Conservation (phyloP, 768 basidiomycete genomes). For the Lactarius trivialis region DNA sequence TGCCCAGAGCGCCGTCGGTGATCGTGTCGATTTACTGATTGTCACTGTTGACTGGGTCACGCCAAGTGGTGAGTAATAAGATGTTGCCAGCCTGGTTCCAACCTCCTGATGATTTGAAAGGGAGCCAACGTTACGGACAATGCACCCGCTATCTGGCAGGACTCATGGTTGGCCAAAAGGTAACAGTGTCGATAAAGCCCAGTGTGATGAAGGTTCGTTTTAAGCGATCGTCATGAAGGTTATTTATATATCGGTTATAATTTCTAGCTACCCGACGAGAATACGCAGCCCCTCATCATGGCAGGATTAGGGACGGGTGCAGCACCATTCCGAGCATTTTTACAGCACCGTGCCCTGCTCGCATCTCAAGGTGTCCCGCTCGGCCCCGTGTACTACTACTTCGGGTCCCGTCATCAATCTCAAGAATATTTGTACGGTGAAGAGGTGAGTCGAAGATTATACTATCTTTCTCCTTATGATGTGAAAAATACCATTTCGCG, state of each 20-base stretch:
- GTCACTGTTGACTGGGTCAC: constrained; percentile 95
- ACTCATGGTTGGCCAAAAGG: constrained; percentile 80
- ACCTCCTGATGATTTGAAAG: constrained; percentile 34
- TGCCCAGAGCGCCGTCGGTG: constrained; percentile 89
- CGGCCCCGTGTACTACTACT: constrained; percentile 96
- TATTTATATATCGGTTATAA: constrained; percentile 12
- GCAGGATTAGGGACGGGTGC: constrained; percentile 97
- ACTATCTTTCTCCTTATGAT: constrained; percentile 5
- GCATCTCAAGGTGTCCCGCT: constrained; percentile 67
- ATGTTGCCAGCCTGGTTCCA: not conserved
- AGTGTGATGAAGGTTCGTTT: constrained; percentile 92
- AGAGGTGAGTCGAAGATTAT: constrained; percentile 34
- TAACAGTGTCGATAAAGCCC: constrained; percentile 96
- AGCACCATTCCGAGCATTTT: constrained; percentile 98
- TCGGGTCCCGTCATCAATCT: constrained; percentile 92
- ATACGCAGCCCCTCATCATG: constrained; percentile 92
- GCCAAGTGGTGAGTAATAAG: constrained; percentile 58
- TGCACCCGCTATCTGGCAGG: constrained; percentile 92
- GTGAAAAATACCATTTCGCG: constrained; percentile 17
- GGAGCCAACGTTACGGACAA: constrained; percentile 77
- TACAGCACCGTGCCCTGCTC: constrained; percentile 89
- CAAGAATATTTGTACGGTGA: constrained; percentile 97
- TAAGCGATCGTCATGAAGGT: not conserved
- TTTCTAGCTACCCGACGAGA: constrained; percentile 69
- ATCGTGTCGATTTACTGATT: constrained; percentile 89